Conservation (phyloP, 805 yeast species). For the Candida montana region DNA sequence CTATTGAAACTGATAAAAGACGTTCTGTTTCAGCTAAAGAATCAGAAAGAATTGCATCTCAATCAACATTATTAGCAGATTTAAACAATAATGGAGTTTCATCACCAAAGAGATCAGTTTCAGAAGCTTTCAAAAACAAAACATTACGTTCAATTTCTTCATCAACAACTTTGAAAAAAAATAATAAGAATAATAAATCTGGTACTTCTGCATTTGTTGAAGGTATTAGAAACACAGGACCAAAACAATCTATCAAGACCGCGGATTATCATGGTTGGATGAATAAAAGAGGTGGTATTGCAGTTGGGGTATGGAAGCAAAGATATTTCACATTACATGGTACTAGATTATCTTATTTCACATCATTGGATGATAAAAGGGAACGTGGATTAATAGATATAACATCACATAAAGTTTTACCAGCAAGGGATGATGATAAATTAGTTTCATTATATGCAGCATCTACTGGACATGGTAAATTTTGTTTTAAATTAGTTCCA, state of each 20-base stretch:
- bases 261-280: constrained; percentile 91
- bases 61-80: background rate
- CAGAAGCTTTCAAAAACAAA: constrained; percentile 48
- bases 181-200: constrained; percentile 40
- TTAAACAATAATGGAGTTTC: background rate
- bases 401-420: constrained; percentile 87
- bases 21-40: constrained; percentile 51
- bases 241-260: constrained; percentile 69
- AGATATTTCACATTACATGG: constrained; percentile 84
- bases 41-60: constrained; percentile 10
- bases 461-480: constrained; percentile 88
- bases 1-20: constrained; percentile 31
- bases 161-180: constrained; percentile 33
- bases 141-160: constrained; percentile 50
- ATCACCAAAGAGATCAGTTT: constrained; percentile 36
- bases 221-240: constrained; percentile 73
- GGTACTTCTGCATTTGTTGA: constrained; percentile 80
- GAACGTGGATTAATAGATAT: constrained; percentile 95
- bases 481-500: constrained; percentile 87
- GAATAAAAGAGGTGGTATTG: constrained; percentile 82
- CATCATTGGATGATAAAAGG: constrained; percentile 66
- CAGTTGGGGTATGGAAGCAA: constrained; percentile 88
- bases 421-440: constrained; percentile 79
- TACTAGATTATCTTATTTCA: constrained; percentile 85
- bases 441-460: constrained; percentile 86